phyloP scores from a whole-genome alignment of 306 rosid genomes.

The Calophaca sinica region DNA sequence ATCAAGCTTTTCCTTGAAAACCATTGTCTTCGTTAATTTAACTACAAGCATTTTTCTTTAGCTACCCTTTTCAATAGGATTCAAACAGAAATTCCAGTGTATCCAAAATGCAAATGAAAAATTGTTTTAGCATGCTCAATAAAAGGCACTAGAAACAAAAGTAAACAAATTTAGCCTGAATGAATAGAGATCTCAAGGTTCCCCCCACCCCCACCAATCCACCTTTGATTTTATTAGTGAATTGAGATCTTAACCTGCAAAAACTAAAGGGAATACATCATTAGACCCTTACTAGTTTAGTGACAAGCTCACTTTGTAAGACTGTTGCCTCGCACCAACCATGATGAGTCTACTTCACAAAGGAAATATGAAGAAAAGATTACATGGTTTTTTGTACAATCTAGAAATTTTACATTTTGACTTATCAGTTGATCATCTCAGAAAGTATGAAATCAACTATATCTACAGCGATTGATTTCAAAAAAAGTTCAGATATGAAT shows the following conservation, averaged over 20 bases:
- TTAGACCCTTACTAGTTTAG: too few species aligned
- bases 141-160: conserved; percentile 16
- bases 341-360: conserved; percentile 17
- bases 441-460: too few species aligned
- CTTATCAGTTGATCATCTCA: background rate
- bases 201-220: background rate
- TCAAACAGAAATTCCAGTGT: background rate
- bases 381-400: too few species aligned
- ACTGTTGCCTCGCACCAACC: conserved; percentile 24
- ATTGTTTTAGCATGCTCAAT: background rate
- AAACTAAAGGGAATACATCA: background rate
- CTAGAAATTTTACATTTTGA: background rate
- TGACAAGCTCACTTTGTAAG: background rate
- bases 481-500: too few species aligned
- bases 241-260: background rate
- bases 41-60: background rate
- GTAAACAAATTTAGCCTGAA: conserved; percentile 1
- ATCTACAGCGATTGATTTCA: too few species aligned
- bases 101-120: conserved; percentile 18
- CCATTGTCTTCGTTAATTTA: background rate
- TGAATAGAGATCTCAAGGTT: background rate
- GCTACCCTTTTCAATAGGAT: background rate
- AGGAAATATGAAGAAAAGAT: background rate
- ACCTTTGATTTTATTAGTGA: background rate
- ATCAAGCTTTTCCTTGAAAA: conserved; percentile 23